Evolutionary conservation across 2,329 filamentous ascomycete species (phyloP).

Genomic region (Talaromyces sp.): DNA sequence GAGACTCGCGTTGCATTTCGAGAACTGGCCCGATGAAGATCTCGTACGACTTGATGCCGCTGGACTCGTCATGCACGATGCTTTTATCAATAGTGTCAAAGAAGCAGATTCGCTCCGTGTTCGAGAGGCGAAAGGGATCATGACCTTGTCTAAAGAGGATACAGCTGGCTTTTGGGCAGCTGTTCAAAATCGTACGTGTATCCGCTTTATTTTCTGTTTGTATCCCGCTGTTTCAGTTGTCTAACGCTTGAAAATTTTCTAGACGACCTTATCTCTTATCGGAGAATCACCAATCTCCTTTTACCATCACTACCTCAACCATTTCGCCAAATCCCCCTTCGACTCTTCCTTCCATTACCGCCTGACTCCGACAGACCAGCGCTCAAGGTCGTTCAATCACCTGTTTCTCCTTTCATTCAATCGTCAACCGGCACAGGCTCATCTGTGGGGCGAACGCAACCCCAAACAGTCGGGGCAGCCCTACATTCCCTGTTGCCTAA

Average conservation of each 20-base stretch:
- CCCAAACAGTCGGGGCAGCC: constrained; percentile 70
- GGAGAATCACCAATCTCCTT: constrained; percentile 72
- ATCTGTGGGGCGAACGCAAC: constrained; percentile 38
- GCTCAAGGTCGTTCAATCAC: constrained; percentile 70
- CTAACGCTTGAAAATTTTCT: background rate
- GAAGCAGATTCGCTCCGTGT: constrained; percentile 85
- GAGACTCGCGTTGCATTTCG: constrained; percentile 60
- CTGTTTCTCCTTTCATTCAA: constrained; percentile 55
- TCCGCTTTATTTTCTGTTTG: background rate
- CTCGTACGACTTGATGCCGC: constrained; percentile 55
- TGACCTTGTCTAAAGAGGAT: constrained; percentile 80
- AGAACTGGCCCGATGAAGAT: constrained; percentile 55
- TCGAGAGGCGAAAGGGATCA: constrained; percentile 82
- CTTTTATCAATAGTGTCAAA: constrained; percentile 67
- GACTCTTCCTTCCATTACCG: constrained; percentile 74
- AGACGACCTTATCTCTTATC: constrained; percentile 72
- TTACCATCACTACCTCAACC: constrained; percentile 63
- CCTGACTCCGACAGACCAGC: constrained; percentile 50
- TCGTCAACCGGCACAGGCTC: constrained; percentile 18
- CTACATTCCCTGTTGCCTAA: constrained; percentile 71
- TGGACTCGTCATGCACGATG: constrained; percentile 57
- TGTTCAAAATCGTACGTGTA: constrained; percentile 63
- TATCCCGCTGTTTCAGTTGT: background rate
- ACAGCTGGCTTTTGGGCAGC: constrained; percentile 78
- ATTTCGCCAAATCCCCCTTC: constrained; percentile 78